phyloP scores from a whole-genome alignment of 345 rosid genomes.

The Kernera saxatilis region DNA sequence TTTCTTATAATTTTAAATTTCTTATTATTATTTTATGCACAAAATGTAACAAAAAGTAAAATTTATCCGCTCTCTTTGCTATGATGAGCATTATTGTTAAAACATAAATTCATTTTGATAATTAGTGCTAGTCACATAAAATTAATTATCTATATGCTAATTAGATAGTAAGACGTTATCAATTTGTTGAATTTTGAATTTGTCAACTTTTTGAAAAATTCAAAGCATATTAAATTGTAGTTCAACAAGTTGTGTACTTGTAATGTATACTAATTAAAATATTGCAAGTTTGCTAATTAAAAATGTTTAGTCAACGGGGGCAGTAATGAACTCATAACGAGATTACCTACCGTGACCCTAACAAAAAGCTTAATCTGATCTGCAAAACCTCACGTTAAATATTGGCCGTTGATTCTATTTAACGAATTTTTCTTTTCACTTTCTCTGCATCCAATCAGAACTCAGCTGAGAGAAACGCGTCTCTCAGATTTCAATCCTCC shows the following conservation, averaged over 20 bases:
- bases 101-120: neutral
- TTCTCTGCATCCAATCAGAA: constrained; percentile 18
- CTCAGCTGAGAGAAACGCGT: constrained; percentile 17
- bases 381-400: constrained; percentile 11
- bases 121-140: neutral
- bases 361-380: neutral
- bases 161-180: neutral
- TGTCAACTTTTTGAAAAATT: neutral
- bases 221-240: neutral
- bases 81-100: neutral
- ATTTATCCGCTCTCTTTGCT: neutral
- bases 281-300: neutral
- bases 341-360: constrained; percentile 28
- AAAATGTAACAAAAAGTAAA: neutral
- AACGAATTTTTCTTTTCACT: neutral
- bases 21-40: neutral
- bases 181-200: neutral
- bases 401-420: constrained; percentile 21
- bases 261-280: neutral
- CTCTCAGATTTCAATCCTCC: constrained; percentile 18
- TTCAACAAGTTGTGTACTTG: neutral
- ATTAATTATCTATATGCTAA: too few species aligned
- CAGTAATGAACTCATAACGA: constrained; percentile 22
- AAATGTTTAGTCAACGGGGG: constrained; percentile 10
- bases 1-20: neutral